Evolutionary conservation across 768 basidiomycete genomes (phyloP).

Genomic region (Podaxis sp.): DNA sequence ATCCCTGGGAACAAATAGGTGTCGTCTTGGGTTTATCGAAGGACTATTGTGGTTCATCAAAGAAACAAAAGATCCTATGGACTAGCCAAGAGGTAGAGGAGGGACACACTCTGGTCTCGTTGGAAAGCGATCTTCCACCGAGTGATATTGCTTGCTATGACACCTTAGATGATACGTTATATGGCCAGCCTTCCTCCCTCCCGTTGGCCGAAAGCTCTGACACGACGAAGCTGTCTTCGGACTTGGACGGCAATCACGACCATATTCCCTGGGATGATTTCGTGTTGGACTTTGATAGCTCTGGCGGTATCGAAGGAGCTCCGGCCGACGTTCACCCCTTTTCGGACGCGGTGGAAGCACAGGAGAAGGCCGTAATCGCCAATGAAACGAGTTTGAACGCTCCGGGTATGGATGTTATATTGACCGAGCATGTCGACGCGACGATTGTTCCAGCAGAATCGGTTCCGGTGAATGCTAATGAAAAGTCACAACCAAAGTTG

Average conservation of each 20-base stretch:
- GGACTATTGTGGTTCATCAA: not conserved
- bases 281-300: not conserved
- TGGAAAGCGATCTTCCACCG: conserved; percentile 12
- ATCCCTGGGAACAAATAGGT: conserved; percentile 12
- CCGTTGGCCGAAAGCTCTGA: conserved; percentile 10
- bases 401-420: not conserved
- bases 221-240: not conserved
- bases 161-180: not conserved
- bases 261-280: not conserved
- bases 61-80: too few relatives aligned
- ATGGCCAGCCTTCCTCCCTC: conserved; percentile 1
- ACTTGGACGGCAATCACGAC: not conserved
- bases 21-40: conserved; percentile 1
- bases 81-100: not conserved
- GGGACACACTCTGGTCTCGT: not conserved
- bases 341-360: not conserved
- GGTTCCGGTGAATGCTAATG: not conserved
- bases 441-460: not conserved
- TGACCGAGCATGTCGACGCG: not conserved
- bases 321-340: not conserved
- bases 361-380: not conserved
- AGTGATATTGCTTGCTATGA: conserved; percentile 7
- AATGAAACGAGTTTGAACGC: not conserved
- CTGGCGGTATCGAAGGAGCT: not conserved
- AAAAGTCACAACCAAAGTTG: not conserved